phyloP scores from a whole-genome alignment of 441 rosid genomes.

The Gossypium trilobum region DNA sequence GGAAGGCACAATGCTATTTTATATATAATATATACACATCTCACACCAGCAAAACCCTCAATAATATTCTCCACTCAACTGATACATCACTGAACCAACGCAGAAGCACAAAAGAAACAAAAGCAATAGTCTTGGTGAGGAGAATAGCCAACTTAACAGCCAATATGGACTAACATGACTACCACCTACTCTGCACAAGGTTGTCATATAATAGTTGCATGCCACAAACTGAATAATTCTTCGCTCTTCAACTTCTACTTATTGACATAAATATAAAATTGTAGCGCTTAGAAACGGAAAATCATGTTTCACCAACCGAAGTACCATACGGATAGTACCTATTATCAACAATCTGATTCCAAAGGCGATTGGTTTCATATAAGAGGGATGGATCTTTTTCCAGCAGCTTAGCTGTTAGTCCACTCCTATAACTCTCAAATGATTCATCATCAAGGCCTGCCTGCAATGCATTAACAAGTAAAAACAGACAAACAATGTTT shows the following conservation, averaged over 20 bases:
- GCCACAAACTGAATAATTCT: neutral
- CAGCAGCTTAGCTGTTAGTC: constrained; percentile 70
- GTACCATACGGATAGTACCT: constrained; percentile 39
- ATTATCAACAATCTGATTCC: constrained; percentile 80
- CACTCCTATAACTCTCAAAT: constrained; percentile 63
- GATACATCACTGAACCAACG: neutral
- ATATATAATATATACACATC: neutral
- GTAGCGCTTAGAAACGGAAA: neutral
- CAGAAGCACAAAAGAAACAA: neutral
- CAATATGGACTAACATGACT: neutral
- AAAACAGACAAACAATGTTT: neutral
- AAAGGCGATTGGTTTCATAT: constrained; percentile 67
- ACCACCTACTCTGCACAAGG: neutral
- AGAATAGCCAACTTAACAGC: neutral
- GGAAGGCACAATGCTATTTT: neutral
- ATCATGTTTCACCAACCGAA: constrained; percentile 5
- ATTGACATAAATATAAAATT: neutral
- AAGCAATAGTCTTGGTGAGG: neutral
- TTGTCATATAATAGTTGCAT: neutral
- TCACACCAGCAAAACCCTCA: neutral
- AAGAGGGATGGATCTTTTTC: constrained; percentile 83
- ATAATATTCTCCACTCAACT: neutral
- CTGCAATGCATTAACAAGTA: constrained; percentile 29
- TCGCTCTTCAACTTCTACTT: neutral
- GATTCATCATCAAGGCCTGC: constrained; percentile 64